A percentile compares a stretch with the other conserved stretches of the same genome.
These are phyloP conservation scores for Rhytidhysteron rufulum DNA, from an alignment of 2,329 filamentous ascomycete species.

Conservation along the genomic window DNA sequence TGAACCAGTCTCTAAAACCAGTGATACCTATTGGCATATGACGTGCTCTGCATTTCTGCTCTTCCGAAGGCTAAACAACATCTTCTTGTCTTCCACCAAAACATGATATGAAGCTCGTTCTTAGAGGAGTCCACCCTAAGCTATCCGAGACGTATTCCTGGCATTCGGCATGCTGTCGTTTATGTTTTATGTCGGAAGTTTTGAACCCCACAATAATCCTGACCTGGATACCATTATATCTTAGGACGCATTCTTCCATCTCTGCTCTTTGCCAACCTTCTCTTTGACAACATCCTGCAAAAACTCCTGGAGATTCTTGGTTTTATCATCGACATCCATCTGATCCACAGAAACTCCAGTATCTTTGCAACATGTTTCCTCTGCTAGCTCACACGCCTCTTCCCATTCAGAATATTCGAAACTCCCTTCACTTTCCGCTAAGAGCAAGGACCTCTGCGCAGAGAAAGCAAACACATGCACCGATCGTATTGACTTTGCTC, in stretches of 20 bases:
- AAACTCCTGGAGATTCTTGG: slow-evolving; percentile 34
- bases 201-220: too few species aligned
- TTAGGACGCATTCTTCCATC: slow-evolving; percentile 39
- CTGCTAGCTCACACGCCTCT: slow-evolving; percentile 61
- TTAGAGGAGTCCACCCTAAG: background rate
- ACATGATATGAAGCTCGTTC: too few species aligned
- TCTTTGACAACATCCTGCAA: slow-evolving; percentile 37
- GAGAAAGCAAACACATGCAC: slow-evolving; percentile 82
- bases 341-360: slow-evolving; percentile 29
- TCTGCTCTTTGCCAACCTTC: slow-evolving; percentile 37
- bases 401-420: slow-evolving; percentile 79
- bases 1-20: too few species aligned
- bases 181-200: too few species aligned
- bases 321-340: slow-evolving; percentile 37
- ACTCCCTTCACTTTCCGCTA: slow-evolving; percentile 76
- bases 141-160: background rate
- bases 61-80: too few species aligned
- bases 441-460: slow-evolving; percentile 60
- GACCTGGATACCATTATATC: background rate
- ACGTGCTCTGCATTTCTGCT: too few species aligned
- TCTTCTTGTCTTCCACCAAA: too few species aligned
- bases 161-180: too few species aligned
- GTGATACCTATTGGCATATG: too few species aligned
- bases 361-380: slow-evolving; percentile 59
- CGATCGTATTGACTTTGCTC: slow-evolving; percentile 71